Evolutionary conservation across 805 yeast genomes (phyloP), one percentile per base, ranked within the genome.

Genomic region (Candida corydali): DNA sequence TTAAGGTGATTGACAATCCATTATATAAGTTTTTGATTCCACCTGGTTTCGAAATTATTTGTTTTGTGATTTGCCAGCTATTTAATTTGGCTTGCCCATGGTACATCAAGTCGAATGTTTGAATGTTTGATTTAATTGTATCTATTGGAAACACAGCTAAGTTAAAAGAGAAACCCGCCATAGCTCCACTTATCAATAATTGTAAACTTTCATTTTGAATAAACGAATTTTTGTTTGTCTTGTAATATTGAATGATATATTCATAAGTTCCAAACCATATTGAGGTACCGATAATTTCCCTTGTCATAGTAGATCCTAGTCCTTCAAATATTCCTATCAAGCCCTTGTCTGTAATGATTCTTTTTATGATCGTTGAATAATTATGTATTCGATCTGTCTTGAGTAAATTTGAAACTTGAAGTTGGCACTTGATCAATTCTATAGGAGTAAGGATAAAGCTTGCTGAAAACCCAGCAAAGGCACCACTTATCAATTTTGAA

Each of bases 201-300:
- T 84, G 86, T 44, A 72, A 52, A 3, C 76, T 69, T 7, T 69
- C 58, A 28, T 60, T 63, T 12, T 41, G 43, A 43, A 54, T 36
- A 37, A 42, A 38, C 16, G 40, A 15, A 24, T 42, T 41, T 8
- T 25, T 34, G 18, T 40, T 26, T n/a, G 14, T 22, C 40, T 69
- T 66, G 44, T 76, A 62, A n/a, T 51, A 45, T 1, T 49, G 49
- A 15, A 64, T 55, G 6, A 73, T 61, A 30, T 70, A 61, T 54
- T 88, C 96, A 56, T 88, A 88, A 12, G 93, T 76, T 0, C 95
- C 91, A 63, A 89, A 89, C 97, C 97, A 89, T 2, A 91, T 80
- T 3, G 95, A 86, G 2, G 96, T 85, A 6, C 97, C 97, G 19
- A 88, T 82, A 26, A 86, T 73, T 55, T 89, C 98, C 49, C 97